Evolutionary conservation across 805 yeast genomes (phyloP), one percentile per base, ranked within the genome.

Genomic region (Metschnikowia henanensis): DNA sequence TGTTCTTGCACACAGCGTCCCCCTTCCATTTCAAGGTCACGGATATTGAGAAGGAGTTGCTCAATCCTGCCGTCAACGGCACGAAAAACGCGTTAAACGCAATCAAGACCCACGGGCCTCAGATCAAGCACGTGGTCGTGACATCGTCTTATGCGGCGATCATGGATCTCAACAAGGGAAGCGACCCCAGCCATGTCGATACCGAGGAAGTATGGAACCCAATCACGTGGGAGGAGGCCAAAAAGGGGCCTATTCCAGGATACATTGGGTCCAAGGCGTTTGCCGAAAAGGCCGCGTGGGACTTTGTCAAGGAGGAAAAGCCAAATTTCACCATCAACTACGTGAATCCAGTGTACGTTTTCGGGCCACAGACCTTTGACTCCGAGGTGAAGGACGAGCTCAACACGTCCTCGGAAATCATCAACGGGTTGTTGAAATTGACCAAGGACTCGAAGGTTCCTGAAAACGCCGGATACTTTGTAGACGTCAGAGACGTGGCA

Each of bases 1-100:
- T 73, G 26, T 80, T 82, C 38, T 52, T 81, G 37, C 87, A 81
- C 60, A 73, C 82, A 9, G 87, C 87, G 3, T 75, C 83, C n/a
- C 85, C 87, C 12, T 75, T 76, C 56, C 65, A 70, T 23, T 75
- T 71, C 56, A 67, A 71, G 13, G 60, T 66, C 23, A 59, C 67
- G 8, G 68, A 72, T 46, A 63, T 74, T 26, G 82, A 74, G 45
- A 70, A 72, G 41, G 82, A 77, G 17, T 64, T 81, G 43, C 61
- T 80, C 45, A 65, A 58, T 19, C 87, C 87, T 6, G 85, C 86
- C 1, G 61, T 78, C 6, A 30, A 37, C 18, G 57, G 58, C n/a
- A 53, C 57, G n/a, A 37, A 35, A 22, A 43, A 47, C 22, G 52
- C 52, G 1, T 41, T 50, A 39, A 39, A 21, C 13, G 52, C 55